Evolutionary conservation across 2,329 filamentous ascomycete genomes (phyloP).

Genomic region (Dothiorella sarmentorum): DNA sequence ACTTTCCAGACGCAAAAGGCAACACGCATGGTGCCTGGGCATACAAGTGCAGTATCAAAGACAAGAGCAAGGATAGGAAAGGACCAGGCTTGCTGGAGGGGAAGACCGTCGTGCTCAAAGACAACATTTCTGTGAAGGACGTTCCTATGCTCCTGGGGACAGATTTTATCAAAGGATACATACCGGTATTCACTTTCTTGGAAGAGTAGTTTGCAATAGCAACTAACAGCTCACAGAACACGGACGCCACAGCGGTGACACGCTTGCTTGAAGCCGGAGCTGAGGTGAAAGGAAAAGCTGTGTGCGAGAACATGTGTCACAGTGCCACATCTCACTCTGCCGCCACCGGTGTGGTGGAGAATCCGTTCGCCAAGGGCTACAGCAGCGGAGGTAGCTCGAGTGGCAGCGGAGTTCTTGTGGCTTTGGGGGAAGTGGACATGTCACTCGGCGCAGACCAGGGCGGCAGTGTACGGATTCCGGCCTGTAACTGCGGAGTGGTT

Average conservation of each 20-base stretch:
- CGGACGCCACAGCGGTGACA: conserved; percentile 31
- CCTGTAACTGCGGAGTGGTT: conserved; percentile 37
- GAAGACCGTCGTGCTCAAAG: conserved; percentile 33
- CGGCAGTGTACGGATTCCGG: conserved; percentile 47
- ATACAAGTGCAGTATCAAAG: conserved; percentile 39
- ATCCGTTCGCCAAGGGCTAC: conserved; percentile 45
- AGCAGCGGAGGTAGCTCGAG: conserved; percentile 50
- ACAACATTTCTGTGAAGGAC: conserved; percentile 32
- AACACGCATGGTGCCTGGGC: conserved; percentile 45
- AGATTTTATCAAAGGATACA: conserved; percentile 25
- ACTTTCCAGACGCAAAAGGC: neutral
- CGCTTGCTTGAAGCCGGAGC: conserved; percentile 31
- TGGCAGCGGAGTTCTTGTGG: conserved; percentile 48
- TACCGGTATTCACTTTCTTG: conserved; percentile 20
- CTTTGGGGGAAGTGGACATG: conserved; percentile 43
- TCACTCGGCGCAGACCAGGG: conserved; percentile 50
- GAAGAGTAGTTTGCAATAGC: neutral
- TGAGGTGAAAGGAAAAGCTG: conserved; percentile 29
- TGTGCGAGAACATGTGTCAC: conserved; percentile 34
- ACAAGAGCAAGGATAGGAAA: conserved; percentile 21
- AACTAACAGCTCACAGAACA: conserved; percentile 14
- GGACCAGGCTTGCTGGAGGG: conserved; percentile 34
- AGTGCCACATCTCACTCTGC: conserved; percentile 31
- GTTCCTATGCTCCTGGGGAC: conserved; percentile 34
- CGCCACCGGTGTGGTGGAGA: conserved; percentile 45